Percentiles rank a stretch among this genome's conserved stretches.
Evolutionary conservation across 1,139 yeast species (phyloP).

Genomic region (Magnusiomyces starmeri): DNA sequence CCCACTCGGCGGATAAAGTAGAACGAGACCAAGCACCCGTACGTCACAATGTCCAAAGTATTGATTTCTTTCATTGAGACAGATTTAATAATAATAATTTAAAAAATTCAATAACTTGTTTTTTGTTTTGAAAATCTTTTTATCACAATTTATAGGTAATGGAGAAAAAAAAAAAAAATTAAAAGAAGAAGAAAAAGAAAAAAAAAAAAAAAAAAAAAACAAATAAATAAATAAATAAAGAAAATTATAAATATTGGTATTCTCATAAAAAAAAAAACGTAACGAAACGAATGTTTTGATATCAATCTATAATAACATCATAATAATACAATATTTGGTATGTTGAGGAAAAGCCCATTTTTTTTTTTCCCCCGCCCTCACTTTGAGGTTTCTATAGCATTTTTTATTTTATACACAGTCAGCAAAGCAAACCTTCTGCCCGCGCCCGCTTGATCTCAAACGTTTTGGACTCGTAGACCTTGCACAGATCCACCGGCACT

Average conservation of each 20-base stretch:
- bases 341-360: background rate
- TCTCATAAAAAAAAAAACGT: too few species aligned
- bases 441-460: conserved; percentile 7
- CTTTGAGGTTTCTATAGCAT: too few species aligned
- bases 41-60: conserved; percentile 11
- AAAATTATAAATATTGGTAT: background rate
- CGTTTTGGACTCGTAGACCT: conserved; percentile 22
- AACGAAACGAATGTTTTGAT: too few species aligned
- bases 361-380: background rate
- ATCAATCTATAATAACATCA: too few species aligned
- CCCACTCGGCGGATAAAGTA: conserved; percentile 10
- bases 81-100: background rate
- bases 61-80: conserved; percentile 11
- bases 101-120: background rate
- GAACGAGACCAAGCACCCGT: conserved; percentile 8
- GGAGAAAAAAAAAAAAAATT: background rate
- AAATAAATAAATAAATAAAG: background rate
- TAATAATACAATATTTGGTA: too few species aligned
- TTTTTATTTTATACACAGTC: background rate
- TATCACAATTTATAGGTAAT: background rate
- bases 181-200: background rate
- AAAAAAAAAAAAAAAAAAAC: background rate
- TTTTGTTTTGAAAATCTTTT: background rate
- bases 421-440: too few species aligned
- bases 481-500: conserved; percentile 33